Conservation (phyloP, 2,329 filamentous ascomycete species). For the Fonsecaea pedrosoi region DNA sequence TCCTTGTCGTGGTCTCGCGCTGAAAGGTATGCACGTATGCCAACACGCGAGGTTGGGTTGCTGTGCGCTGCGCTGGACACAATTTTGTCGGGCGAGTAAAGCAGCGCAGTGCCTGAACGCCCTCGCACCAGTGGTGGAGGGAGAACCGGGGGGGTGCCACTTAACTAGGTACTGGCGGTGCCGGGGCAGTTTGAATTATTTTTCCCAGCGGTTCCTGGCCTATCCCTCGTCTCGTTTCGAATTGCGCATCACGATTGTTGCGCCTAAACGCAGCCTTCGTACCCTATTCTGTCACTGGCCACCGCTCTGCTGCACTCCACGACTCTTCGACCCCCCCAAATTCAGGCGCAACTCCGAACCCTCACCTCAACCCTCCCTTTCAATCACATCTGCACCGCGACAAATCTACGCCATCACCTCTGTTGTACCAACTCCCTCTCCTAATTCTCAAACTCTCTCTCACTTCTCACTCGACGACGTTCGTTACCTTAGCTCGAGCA, state of each 20-base stretch:
- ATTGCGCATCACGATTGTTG: slow-evolving; percentile 33
- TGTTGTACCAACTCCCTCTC: slow-evolving; percentile 28
- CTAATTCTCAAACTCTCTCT: slow-evolving; percentile 25
- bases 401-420: slow-evolving; percentile 24
- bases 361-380: slow-evolving; percentile 34
- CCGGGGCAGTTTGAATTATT: slow-evolving; percentile 12
- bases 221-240: slow-evolving; percentile 33
- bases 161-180: slow-evolving; percentile 1
- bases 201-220: slow-evolving; percentile 20
- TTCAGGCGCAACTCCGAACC: slow-evolving; percentile 17
- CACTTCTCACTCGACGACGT: slow-evolving; percentile 26
- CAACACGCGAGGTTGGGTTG: background rate
- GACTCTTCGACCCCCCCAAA: slow-evolving; percentile 6
- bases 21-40: background rate
- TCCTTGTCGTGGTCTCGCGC: background rate
- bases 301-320: slow-evolving; percentile 9
- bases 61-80: background rate
- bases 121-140: slow-evolving; percentile 20
- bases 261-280: slow-evolving; percentile 21
- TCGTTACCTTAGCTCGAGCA: slow-evolving; percentile 31
- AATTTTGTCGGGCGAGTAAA: slow-evolving; percentile 13
- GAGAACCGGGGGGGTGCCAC: background rate
- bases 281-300: slow-evolving; percentile 12
- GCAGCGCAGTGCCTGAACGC: slow-evolving; percentile 16
- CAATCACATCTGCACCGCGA: slow-evolving; percentile 36